These are phyloP conservation scores for Cystofilobasidium ferigula DNA, from an alignment of 768 basidiomycete genomes.

Conservation along the genomic window DNA sequence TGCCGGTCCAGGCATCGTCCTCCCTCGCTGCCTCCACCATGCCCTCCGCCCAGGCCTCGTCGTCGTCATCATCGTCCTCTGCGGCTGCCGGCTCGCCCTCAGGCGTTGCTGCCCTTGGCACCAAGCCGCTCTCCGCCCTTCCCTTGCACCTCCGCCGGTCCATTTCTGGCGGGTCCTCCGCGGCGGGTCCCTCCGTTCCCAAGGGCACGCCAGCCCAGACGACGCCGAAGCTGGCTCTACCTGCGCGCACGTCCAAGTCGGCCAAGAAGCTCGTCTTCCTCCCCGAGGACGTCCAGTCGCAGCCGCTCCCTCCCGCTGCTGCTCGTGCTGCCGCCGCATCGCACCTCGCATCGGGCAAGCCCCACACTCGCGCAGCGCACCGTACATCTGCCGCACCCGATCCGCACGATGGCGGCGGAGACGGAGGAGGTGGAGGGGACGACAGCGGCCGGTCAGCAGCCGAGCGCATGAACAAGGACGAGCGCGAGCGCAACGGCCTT, in stretches of 20 bases:
- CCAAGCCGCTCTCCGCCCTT: neutral
- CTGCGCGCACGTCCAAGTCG: constrained; percentile 66
- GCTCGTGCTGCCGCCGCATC: neutral
- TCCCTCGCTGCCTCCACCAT: neutral
- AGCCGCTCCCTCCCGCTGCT: constrained; percentile 44
- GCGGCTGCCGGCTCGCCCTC: too few relatives aligned
- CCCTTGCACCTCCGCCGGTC: neutral
- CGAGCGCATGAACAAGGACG: constrained; percentile 77
- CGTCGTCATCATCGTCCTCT: neutral
- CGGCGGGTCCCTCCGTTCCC: neutral
- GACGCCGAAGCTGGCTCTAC: constrained; percentile 9
- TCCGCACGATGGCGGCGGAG: constrained; percentile 42
- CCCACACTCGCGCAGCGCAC: too few relatives aligned
- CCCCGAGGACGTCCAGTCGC: constrained; percentile 80
- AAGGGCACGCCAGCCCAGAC: constrained; percentile 22
- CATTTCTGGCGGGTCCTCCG: neutral
- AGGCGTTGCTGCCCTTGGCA: too few relatives aligned
- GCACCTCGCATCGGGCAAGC: too few relatives aligned
- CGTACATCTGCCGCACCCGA: too few relatives aligned
- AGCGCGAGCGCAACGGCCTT: constrained; percentile 68
- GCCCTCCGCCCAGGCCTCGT: neutral
- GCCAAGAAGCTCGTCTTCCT: constrained; percentile 81
- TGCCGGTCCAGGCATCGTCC: neutral
- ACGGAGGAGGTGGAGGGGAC: constrained; percentile 46
- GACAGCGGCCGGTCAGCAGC: constrained; percentile 70